These are phyloP conservation scores for Teratosphaeria epicoccoides DNA, from an alignment of 2,329 filamentous ascomycete genomes.

Conservation along the genomic window DNA sequence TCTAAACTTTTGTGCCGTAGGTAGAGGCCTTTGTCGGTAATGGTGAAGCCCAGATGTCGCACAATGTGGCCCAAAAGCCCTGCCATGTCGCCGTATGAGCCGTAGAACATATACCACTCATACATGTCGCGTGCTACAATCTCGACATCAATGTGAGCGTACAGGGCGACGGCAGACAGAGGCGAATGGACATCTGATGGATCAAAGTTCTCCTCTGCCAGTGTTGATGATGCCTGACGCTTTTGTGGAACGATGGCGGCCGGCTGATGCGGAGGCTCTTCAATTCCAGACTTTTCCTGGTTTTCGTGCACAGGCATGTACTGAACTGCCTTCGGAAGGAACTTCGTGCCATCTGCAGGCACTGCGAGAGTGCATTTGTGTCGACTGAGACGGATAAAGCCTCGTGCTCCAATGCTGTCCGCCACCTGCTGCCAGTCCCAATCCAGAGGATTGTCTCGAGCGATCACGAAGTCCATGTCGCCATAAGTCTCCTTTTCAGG, in stretches of 20 bases:
- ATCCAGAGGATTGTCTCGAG: constrained; percentile 11
- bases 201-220: constrained; percentile 9
- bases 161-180: constrained; percentile 9
- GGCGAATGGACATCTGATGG: neutral
- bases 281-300: neutral
- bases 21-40: constrained; percentile 53
- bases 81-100: constrained; percentile 63
- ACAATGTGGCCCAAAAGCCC: constrained; percentile 55
- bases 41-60: constrained; percentile 54
- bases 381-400: constrained; percentile 8
- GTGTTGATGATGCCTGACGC: neutral
- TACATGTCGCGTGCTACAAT: constrained; percentile 37
- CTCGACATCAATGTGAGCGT: constrained; percentile 60
- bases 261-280: neutral
- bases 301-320: constrained; percentile 9
- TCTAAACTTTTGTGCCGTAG: constrained; percentile 62
- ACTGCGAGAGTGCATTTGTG: constrained; percentile 16
- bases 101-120: constrained; percentile 57
- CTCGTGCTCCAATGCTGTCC: neutral
- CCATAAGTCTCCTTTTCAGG: constrained; percentile 59
- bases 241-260: neutral
- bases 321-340: neutral
- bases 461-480: constrained; percentile 62
- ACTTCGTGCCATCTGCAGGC: constrained; percentile 8
- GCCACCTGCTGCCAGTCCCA: constrained; percentile 2